phyloP scores from a whole-genome alignment of 306 rosid species.

The Geum urbanum region DNA sequence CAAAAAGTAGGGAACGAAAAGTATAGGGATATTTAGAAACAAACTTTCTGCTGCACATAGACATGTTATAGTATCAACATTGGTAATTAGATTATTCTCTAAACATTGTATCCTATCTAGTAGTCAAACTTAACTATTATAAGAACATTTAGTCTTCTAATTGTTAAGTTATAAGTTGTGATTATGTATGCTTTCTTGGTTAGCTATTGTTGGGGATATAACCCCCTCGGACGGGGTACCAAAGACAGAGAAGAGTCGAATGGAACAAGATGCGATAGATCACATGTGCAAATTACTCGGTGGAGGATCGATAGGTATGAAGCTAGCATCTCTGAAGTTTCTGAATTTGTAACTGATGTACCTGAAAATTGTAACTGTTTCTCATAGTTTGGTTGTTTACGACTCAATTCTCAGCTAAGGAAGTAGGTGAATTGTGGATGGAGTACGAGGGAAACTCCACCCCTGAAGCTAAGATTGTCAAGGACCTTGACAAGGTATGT shows the following conservation, averaged over 20 bases:
- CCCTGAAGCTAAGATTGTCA: constrained; percentile 81
- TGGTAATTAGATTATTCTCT: neutral
- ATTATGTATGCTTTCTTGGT: constrained; percentile 13
- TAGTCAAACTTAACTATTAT: neutral
- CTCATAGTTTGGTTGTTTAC: constrained; percentile 13
- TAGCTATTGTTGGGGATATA: constrained; percentile 96
- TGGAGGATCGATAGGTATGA: constrained; percentile 75
- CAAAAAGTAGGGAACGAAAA: neutral
- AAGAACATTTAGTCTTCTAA: neutral
- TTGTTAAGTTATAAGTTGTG: constrained; percentile 10
- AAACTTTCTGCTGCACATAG: neutral
- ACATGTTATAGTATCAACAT: neutral
- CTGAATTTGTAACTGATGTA: neutral
- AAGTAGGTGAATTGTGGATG: constrained; percentile 73
- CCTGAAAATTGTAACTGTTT: constrained; percentile 16
- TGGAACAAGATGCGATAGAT: constrained; percentile 74
- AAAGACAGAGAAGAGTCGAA: constrained; percentile 64
- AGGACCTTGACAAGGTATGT: constrained; percentile 84
- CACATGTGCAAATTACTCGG: constrained; percentile 91
- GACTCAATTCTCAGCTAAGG: constrained; percentile 52
- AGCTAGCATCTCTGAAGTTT: neutral
- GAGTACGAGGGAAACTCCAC: constrained; percentile 80
- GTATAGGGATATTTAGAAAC: neutral
- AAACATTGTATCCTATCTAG: neutral
- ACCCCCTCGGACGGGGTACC: constrained; percentile 75